A percentile compares a stretch with the other conserved stretches of the same genome.
Evolutionary conservation across 345 rosid species (phyloP).

Genomic region (Iberis pinnata): DNA sequence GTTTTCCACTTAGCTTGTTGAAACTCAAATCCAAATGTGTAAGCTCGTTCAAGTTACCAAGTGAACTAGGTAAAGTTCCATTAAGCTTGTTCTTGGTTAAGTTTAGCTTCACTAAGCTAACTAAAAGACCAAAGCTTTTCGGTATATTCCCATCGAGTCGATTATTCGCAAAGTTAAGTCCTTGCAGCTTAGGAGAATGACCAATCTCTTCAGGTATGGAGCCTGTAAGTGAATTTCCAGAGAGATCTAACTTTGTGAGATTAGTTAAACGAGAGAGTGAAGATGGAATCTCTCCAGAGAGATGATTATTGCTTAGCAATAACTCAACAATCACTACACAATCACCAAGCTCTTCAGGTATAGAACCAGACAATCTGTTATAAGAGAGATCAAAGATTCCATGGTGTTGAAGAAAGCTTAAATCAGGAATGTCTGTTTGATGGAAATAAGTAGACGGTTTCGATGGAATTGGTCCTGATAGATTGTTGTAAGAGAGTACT

Average conservation of each 20-base stretch:
- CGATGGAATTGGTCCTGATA: slow-evolving; percentile 67
- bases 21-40: slow-evolving; percentile 72
- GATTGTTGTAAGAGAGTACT: slow-evolving; percentile 70
- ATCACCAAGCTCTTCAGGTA: slow-evolving; percentile 67
- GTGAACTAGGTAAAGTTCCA: slow-evolving; percentile 52
- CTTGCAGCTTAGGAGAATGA: slow-evolving; percentile 62
- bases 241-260: slow-evolving; percentile 70
- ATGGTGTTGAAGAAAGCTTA: slow-evolving; percentile 79
- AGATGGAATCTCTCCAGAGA: slow-evolving; percentile 64
- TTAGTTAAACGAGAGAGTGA: slow-evolving; percentile 57
- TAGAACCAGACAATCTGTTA: slow-evolving; percentile 55
- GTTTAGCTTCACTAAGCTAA: slow-evolving; percentile 71
- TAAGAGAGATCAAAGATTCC: slow-evolving; percentile 67
- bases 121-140: slow-evolving; percentile 48
- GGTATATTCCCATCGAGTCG: slow-evolving; percentile 66
- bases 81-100: slow-evolving; percentile 52
- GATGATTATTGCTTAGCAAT: slow-evolving; percentile 53
- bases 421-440: slow-evolving; percentile 54
- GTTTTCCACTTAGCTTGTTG: slow-evolving; percentile 55
- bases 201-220: slow-evolving; percentile 59
- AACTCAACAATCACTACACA: slow-evolving; percentile 67
- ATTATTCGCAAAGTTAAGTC: slow-evolving; percentile 66
- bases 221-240: slow-evolving; percentile 57
- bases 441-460: slow-evolving; percentile 58
- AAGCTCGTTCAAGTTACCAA: slow-evolving; percentile 66